phyloP scores from a whole-genome alignment of 2,329 filamentous ascomycete genomes.

The Trichophyton equinum region DNA sequence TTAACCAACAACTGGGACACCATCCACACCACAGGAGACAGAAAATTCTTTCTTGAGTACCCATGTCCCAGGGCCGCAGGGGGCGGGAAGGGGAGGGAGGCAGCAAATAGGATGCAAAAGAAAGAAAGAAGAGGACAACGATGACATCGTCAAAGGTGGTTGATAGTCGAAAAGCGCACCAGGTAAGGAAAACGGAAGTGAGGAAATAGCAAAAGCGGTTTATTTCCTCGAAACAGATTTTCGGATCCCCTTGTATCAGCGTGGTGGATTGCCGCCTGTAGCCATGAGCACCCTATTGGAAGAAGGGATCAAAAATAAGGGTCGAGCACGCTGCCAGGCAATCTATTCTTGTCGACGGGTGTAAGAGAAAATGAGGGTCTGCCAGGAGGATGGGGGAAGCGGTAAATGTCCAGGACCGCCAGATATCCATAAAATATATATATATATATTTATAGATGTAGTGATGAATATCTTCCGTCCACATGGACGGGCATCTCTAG shows the following conservation, averaged over 20 bases:
- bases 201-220: neutral
- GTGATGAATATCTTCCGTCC: no score
- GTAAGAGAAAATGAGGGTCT: neutral
- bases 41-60: neutral
- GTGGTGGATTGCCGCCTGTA: neutral
- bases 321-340: neutral
- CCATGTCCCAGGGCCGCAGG: neutral
- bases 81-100: neutral
- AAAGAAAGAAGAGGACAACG: neutral
- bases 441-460: no score
- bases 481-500: no score
- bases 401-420: neutral
- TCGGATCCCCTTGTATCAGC: constrained; percentile 1
- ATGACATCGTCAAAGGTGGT: neutral
- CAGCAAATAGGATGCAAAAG: neutral
- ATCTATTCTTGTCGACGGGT: neutral
- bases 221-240: neutral
- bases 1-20: neutral
- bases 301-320: neutral
- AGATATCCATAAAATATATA: neutral
- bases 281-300: neutral
- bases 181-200: neutral
- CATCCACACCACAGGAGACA: neutral
- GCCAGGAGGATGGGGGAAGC: neutral
- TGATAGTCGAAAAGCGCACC: neutral